These are phyloP conservation scores for Starmerella tilneyi DNA, from an alignment of 805 yeast genomes.

Conservation along the genomic window DNA sequence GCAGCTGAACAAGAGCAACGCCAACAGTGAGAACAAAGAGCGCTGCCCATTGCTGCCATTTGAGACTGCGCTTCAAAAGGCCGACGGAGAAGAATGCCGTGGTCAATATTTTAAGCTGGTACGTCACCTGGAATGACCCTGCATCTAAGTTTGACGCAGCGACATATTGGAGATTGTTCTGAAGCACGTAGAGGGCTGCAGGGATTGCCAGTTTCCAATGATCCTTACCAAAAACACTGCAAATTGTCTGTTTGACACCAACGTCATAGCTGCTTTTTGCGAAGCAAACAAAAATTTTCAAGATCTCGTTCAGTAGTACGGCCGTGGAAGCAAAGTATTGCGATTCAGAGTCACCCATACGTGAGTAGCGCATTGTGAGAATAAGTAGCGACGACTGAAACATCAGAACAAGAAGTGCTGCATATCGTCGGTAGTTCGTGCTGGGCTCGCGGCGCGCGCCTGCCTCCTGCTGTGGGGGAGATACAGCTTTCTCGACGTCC, in stretches of 20 bases:
- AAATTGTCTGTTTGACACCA: slow-evolving; percentile 25
- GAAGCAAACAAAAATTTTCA: slow-evolving; percentile 31
- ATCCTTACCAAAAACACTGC: slow-evolving; percentile 32
- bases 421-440: slow-evolving; percentile 24
- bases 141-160: slow-evolving; percentile 37
- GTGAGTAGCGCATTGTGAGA: slow-evolving; percentile 36
- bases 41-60: slow-evolving; percentile 32
- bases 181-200: slow-evolving; percentile 35
- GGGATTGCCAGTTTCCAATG: slow-evolving; percentile 37
- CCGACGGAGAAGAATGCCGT: slow-evolving; percentile 37
- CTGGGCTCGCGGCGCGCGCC: neutral
- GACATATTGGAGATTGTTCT: slow-evolving; percentile 35
- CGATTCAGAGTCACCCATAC: slow-evolving; percentile 32
- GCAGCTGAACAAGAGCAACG: slow-evolving; percentile 36
- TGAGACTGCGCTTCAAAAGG: slow-evolving; percentile 31
- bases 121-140: slow-evolving; percentile 37
- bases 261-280: slow-evolving; percentile 24
- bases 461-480: neutral
- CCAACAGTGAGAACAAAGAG: slow-evolving; percentile 33
- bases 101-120: slow-evolving; percentile 37
- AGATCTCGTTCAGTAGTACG: slow-evolving; percentile 34
- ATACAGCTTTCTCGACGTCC: slow-evolving; percentile 5
- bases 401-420: slow-evolving; percentile 34
- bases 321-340: slow-evolving; percentile 35
- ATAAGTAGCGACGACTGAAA: slow-evolving; percentile 35